Percentiles rank a stretch among this genome's conserved stretches.
These are phyloP conservation scores for Cryptococcus neoformans DNA, from an alignment of 1,284 basidiomycete species.

Conservation along the genomic window DNA sequence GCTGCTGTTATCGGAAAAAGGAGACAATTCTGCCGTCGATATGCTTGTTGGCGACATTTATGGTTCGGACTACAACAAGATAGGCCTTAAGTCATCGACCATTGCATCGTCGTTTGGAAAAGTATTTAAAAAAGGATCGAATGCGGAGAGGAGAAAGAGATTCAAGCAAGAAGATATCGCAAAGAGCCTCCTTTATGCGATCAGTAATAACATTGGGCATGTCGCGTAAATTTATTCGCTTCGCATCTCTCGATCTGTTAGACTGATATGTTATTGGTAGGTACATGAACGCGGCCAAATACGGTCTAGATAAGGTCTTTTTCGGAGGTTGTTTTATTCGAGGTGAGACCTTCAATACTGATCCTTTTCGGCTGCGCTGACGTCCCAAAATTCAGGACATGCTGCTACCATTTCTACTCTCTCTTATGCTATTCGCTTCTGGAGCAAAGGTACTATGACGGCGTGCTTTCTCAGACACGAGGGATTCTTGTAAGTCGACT, in stretches of 20 bases:
- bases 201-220: conserved; percentile 99
- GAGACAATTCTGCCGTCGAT: conserved; percentile 92
- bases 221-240: conserved; percentile 78
- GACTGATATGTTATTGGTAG: conserved; percentile 50
- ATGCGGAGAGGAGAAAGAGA: conserved; percentile 59
- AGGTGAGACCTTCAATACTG: conserved; percentile 56
- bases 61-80: conserved; percentile 86
- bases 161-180: conserved; percentile 95
- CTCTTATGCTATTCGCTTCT: conserved; percentile 99
- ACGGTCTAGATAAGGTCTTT: conserved; percentile 94
- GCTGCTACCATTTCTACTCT: conserved; percentile 96
- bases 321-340: conserved; percentile 99
- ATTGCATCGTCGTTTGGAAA: conserved; percentile 99
- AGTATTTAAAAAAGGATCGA: conserved; percentile 77
- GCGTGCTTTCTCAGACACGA: conserved; percentile 97
- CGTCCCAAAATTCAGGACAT: conserved; percentile 61
- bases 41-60: conserved; percentile 99
- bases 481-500: conserved; percentile 80
- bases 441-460: conserved; percentile 97
- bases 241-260: neutral
- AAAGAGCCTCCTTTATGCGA: conserved; percentile 87
- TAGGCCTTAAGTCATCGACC: conserved; percentile 94
- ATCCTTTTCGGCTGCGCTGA: neutral
- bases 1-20: conserved; percentile 86
- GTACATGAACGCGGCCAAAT: conserved; percentile 99